Base-by-base conservation (phyloP, 2,329 filamentous ascomycete genomes). In the Talaromyces sp. region DNA sequence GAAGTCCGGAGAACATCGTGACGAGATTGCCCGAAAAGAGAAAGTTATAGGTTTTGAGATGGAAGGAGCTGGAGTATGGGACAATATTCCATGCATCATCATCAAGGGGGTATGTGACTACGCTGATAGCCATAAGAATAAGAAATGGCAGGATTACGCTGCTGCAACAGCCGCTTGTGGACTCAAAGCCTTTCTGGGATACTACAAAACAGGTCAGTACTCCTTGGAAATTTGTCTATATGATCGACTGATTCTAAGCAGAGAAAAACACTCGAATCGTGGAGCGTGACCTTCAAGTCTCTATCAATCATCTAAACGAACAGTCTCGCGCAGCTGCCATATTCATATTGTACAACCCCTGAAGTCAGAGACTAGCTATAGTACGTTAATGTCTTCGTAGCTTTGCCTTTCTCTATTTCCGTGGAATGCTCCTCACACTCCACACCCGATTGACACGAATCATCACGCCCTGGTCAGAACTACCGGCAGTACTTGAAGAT, bases 21-120 rank as follows among this genome's bases (percentile, higher is more conserved):
- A 65, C 9, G 2, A n/a, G 5, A 61, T 63, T 11, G 14, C 41
- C 16, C 6, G 6, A 27, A 24, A 33, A n/a, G 31, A 66, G 6
- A 35, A 65, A n/a, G 61, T 64, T 33, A 62, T 70, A 4, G 70
- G 69, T 14, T 70, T 74, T 22, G 73, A 75, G 63, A 75, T 73
- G 71, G 73, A 75, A 64, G 70, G 68, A 2, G 70, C 71, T 1
- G 72, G 72, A 4, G 37, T 70, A 6, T 71, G 68, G 68, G 70
- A 72, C 60, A 66, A 70, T 0, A 54, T 79, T 0, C 77, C 79
- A 0, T 77, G 75, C 1, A 64, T 81, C 1, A 68, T 79, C 0
- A 73, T 81, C 50, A 78, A 78, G n/a, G 77, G 76, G 0, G 76
- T 80, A 0, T 79, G 62, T 50, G 62, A 74, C 31, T 75, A 79